These are phyloP conservation scores for Fraxinus nigra DNA, from an alignment of 305 asterid genomes.

Conservation along the genomic window DNA sequence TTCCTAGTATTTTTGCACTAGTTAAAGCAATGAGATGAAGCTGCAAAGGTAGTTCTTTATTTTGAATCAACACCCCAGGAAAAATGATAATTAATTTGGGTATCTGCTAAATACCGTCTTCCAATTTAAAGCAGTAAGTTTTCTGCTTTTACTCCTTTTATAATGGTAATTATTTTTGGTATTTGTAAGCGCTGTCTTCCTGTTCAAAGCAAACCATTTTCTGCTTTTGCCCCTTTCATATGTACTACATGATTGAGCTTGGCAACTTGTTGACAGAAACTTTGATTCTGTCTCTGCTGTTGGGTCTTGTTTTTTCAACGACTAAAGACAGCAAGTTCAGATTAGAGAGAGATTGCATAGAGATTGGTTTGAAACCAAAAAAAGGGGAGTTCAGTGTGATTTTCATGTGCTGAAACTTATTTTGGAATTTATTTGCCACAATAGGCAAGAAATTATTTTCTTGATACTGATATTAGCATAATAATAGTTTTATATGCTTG, in stretches of 20 bases:
- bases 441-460: not conserved
- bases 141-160: not conserved
- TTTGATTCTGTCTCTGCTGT: not conserved
- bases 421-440: not conserved
- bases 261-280: not conserved
- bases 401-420: not conserved
- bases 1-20: not conserved
- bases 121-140: not conserved
- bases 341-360: not conserved
- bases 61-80: not conserved
- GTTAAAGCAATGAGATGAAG: not conserved
- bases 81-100: not conserved
- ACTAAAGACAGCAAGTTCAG: not conserved
- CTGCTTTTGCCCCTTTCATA: not conserved
- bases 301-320: not conserved
- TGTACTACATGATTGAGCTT: not conserved
- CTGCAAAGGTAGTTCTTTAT: not conserved
- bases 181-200: not conserved
- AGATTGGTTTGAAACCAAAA: not conserved
- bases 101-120: not conserved
- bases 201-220: not conserved
- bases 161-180: not conserved
- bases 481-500: not conserved
- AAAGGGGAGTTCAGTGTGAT: not conserved
- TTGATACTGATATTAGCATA: not conserved